A percentile compares a stretch with the other conserved stretches of the same genome.
Conservation (phyloP, 2,329 filamentous ascomycete species). For the Mycogone perniciosa region DNA sequence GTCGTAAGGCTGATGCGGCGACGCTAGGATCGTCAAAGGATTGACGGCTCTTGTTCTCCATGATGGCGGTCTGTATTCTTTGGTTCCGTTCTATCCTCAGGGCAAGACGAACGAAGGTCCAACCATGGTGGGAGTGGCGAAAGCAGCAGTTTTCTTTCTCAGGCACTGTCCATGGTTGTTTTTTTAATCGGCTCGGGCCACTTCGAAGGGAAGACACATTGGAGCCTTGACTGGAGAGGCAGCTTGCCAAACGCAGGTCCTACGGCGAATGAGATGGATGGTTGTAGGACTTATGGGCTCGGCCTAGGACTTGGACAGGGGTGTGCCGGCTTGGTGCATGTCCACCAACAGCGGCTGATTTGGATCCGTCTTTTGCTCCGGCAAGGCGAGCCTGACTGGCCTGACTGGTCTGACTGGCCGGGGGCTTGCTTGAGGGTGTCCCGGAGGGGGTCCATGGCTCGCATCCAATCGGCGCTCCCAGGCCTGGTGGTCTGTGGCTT, state of each 20-base stretch:
- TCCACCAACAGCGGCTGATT: slow-evolving; percentile 9
- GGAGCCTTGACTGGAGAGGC: slow-evolving; percentile 18
- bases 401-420: no score
- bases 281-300: slow-evolving; percentile 25
- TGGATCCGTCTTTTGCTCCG: neutral
- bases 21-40: slow-evolving; percentile 23
- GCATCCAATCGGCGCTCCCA: neutral
- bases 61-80: slow-evolving; percentile 13
- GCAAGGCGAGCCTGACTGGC: slow-evolving; percentile 1
- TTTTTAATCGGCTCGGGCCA: slow-evolving; percentile 17
- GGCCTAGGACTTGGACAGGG: slow-evolving; percentile 22
- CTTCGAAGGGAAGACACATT: neutral
- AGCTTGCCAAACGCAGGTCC: slow-evolving; percentile 19
- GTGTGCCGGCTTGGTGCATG: slow-evolving; percentile 10
- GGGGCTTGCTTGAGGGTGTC: neutral
- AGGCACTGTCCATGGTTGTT: slow-evolving; percentile 18
- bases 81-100: slow-evolving; percentile 10
- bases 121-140: slow-evolving; percentile 4
- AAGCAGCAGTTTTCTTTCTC: slow-evolving; percentile 1
- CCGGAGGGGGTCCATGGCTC: neutral
- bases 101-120: slow-evolving; percentile 4
- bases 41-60: slow-evolving; percentile 27
- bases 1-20: slow-evolving; percentile 27
- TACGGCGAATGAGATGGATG: slow-evolving; percentile 22
- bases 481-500: neutral